Base-by-base conservation (phyloP, 257 asterid species). In the Gentiana straminea region DNA sequence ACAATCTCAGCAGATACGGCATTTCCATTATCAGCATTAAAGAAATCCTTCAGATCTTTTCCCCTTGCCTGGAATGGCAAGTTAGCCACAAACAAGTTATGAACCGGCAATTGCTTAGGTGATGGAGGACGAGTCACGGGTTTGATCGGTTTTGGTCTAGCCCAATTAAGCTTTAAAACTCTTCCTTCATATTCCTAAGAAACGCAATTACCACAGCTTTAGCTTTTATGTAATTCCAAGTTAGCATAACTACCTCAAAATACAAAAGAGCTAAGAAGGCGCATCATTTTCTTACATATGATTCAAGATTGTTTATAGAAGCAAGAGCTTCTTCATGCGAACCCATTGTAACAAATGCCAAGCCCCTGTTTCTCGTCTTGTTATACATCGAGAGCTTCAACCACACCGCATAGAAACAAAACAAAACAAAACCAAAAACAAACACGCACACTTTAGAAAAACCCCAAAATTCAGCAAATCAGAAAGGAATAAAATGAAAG, bases 261-360 rank as follows among this genome's bases (percentile, higher is more conserved):
- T 4, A 45, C 37, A 11, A 11, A 39, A 48, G 39, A 10, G 55
- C 32, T 53, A 58, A 24, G 9, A 41, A 41, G 46, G 46, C 8
- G 8, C 7, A 5, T 41, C 8, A 5, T 61, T 67, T 52, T 63
- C 89, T 81, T 76, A 83, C 97, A 52, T 77, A 47, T 51, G 78
- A 67, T 56, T 87, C 89, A 41, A 87, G 92, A 55, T 63, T 70
- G 52, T 65, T 72, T 36, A 91, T 54, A 58, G 87, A 86, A 58
- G 86, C 89, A 63, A 49, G 54, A 57, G 96, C 98, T 77, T 91
- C 95, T 64, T 87, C 98, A 13, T 70, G 87, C 2, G 98, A 77
- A 51, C 70, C 79, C 98, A 91, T 87, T 37, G 98, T 82, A 43
- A 87, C 84, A 68, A 91, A 91, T 13, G 80, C 96, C 51, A 91